Percentiles rank a stretch among this genome's conserved stretches.
Conservation (phyloP, 768 basidiomycete species). For the Lactifluus hygrophoroides region DNA sequence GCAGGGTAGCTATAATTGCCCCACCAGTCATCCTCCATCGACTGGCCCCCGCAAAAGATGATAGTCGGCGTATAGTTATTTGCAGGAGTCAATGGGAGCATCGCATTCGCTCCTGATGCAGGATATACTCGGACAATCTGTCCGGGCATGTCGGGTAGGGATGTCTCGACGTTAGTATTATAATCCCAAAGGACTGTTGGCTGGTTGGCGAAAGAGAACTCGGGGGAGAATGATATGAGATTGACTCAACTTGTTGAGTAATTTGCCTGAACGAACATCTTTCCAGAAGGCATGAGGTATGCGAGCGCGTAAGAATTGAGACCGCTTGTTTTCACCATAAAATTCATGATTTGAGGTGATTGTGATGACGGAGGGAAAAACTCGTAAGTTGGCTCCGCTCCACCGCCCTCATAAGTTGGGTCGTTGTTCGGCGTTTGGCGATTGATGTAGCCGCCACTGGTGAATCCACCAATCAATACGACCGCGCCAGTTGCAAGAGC, state of each 20-base stretch:
- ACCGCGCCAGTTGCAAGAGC: constrained; percentile 67
- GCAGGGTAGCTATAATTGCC: constrained; percentile 70
- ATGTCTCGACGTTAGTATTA: constrained; percentile 45
- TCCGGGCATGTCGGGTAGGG: constrained; percentile 64
- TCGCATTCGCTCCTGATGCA: constrained; percentile 78
- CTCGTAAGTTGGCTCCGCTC: constrained; percentile 75
- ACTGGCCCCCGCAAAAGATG: constrained; percentile 84
- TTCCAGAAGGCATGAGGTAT: constrained; percentile 67
- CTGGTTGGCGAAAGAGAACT: constrained; percentile 12
- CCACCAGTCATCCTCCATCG: constrained; percentile 64
- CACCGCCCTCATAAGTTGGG: constrained; percentile 53
- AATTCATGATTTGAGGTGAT: constrained; percentile 46
- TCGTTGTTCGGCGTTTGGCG: constrained; percentile 65
- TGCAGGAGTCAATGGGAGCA: constrained; percentile 84
- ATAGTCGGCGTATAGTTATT: constrained; percentile 84
- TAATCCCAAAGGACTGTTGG: constrained; percentile 45
- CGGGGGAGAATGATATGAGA: constrained; percentile 1
- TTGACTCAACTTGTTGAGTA: constrained; percentile 54
- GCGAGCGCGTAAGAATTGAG: constrained; percentile 71
- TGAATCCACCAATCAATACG: constrained; percentile 74
- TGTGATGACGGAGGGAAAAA: constrained; percentile 60
- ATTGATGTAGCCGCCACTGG: constrained; percentile 72
- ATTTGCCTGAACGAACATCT: constrained; percentile 78
- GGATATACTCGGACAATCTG: constrained; percentile 79
- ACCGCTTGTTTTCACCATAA: constrained; percentile 64